Base-by-base conservation (phyloP, 306 rosid genomes). In the Quercus berberidifolia region DNA sequence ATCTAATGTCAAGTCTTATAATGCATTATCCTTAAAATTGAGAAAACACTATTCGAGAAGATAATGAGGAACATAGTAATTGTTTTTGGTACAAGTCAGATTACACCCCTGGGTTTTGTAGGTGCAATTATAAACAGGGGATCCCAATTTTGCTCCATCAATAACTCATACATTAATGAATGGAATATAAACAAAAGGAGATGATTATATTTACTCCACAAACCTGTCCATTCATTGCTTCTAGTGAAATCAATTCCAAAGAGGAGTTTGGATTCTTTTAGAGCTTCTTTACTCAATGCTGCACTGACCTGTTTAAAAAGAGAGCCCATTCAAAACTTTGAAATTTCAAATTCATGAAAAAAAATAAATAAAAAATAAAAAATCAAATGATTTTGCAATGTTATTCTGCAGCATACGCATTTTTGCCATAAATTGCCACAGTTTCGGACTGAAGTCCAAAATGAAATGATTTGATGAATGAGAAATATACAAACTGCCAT, bases 141-240 rank as follows among this genome's bases (percentile, higher is more conserved):
- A 67, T 17, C 49, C n/a, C 52, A 67, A 10, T 67, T 46, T 49
- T 67, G 8, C 72, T 17, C 15, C 13, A n/a, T 35, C 15, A 31
- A 18, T 9, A 67, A 67, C 52, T 35, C 13, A 17, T 8, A 19
- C 17, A 67, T 1, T 33, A 67, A 67, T 33, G 72, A 9, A 7
- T 19, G 26, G 12, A 67, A 49, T 49, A 10, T 12, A 10, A 49
- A 49, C 54, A 49, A 49, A 49, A 49, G 1, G 54, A 49, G 15
- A 10, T 49, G 60, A 41, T 64, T 75, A 72, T 65, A 71, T 79
- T 41, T 46, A 80, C 31, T 41, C 25, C 9, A 89, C 84, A 43
- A 63, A 92, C 97, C 99, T 81, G 97, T 88, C 99, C 97, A 92
- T 74, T 94, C 99, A 82, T 94, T 92, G 88, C 97, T 92, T 82